These are phyloP conservation scores for Aspergillus sparsus DNA, from an alignment of 495 filamentous ascomycete genomes.

Conservation along the genomic window DNA sequence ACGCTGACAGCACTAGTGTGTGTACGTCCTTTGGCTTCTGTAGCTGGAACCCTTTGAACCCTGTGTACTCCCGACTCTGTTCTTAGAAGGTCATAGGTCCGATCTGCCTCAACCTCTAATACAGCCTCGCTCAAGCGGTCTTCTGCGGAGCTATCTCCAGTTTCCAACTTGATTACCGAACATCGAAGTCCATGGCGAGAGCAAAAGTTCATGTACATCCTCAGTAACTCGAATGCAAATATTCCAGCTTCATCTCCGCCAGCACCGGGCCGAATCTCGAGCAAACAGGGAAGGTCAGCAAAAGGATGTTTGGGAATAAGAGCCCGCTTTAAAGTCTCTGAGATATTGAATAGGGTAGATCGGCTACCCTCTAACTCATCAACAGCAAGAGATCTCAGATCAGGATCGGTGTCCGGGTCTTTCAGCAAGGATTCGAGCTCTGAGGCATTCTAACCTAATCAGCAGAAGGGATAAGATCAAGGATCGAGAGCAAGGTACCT, in stretches of 20 bases:
- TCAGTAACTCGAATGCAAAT: constrained; percentile 82
- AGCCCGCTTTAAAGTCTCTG: constrained; percentile 64
- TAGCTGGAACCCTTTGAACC: constrained; percentile 89
- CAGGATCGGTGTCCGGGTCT: constrained; percentile 61
- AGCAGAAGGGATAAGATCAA: constrained; percentile 5
- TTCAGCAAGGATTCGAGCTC: constrained; percentile 60
- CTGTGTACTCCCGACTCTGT: constrained; percentile 92
- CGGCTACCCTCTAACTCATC: constrained; percentile 73
- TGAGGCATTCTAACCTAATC: constrained; percentile 47
- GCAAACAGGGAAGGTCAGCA: constrained; percentile 83
- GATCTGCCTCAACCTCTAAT: constrained; percentile 74
- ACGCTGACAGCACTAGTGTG: constrained; percentile 92
- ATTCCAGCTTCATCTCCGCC: constrained; percentile 88
- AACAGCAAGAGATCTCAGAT: constrained; percentile 66
- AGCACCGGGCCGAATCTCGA: constrained; percentile 92
- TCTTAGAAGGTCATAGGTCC: constrained; percentile 76
- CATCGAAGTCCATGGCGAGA: constrained; percentile 59
- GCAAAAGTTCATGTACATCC: constrained; percentile 88
- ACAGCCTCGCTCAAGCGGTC: constrained; percentile 77
- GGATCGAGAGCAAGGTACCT: constrained; percentile 29
- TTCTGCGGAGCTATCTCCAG: constrained; percentile 56
- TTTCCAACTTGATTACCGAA: constrained; percentile 58
- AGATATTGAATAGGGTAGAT: constrained; percentile 57
- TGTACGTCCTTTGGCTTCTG: constrained; percentile 84
- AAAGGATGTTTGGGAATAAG: constrained; percentile 91